Percentiles rank a stretch among this genome's conserved stretches.
Evolutionary conservation across 768 basidiomycete species (phyloP).

Genomic region (Tulasnella sp.): DNA sequence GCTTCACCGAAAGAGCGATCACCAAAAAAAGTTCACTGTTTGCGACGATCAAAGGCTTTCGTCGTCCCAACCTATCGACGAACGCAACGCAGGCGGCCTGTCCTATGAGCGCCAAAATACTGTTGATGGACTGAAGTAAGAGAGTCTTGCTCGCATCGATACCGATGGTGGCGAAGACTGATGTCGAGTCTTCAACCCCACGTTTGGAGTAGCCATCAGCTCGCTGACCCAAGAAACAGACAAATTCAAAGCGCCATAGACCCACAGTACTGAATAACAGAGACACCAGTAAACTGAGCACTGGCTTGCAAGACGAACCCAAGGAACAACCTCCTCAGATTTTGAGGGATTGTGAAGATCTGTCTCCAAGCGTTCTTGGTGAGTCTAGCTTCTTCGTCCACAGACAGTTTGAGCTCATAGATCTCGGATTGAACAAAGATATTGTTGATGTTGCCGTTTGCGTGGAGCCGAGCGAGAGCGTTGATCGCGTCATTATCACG

Average conservation of each 20-base stretch:
- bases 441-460: slow-evolving; percentile 23
- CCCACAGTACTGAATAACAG: slow-evolving; percentile 27
- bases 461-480: slow-evolving; percentile 25
- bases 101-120: slow-evolving; percentile 20
- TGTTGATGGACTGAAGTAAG: slow-evolving; percentile 21
- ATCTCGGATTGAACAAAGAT: slow-evolving; percentile 22
- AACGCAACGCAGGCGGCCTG: background rate
- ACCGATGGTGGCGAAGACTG: slow-evolving; percentile 19
- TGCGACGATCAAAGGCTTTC: background rate
- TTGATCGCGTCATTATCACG: slow-evolving; percentile 22
- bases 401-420: slow-evolving; percentile 15
- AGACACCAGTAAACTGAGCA: slow-evolving; percentile 29
- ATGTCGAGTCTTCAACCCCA: background rate
- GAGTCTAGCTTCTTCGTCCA: slow-evolving; percentile 15
- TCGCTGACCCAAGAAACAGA: too few relatives aligned
- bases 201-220: too few relatives aligned
- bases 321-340: slow-evolving; percentile 18
- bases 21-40: background rate
- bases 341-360: slow-evolving; percentile 10
- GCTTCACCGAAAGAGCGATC: background rate
- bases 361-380: slow-evolving; percentile 14
- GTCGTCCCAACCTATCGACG: background rate
- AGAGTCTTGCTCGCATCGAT: slow-evolving; percentile 19
- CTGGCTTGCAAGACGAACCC: slow-evolving; percentile 25
- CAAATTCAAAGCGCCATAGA: background rate